Percentiles rank a stretch among this genome's conserved stretches.
Conservation (phyloP, 2,329 filamentous ascomycete species). For the Cladophialophora yegresii region DNA sequence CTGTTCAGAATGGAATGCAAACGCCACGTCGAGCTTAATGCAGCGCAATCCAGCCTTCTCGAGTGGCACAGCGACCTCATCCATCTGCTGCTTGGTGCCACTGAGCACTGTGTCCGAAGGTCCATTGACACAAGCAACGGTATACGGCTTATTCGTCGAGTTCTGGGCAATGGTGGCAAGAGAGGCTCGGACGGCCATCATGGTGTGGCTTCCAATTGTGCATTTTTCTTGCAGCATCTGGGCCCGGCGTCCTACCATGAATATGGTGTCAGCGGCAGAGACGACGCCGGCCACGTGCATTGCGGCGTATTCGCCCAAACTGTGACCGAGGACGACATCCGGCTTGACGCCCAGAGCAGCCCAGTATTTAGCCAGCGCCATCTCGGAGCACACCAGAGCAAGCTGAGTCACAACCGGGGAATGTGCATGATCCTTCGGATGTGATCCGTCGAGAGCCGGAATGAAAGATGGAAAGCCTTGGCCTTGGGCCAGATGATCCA, state of each 20-base stretch:
- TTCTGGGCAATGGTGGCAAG: constrained; percentile 32
- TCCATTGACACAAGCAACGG: constrained; percentile 76
- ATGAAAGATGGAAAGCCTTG: constrained; percentile 41
- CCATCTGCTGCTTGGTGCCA: constrained; percentile 61
- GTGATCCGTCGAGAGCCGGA: constrained; percentile 28
- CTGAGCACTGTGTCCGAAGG: constrained; percentile 74
- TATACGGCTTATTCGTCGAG: background rate
- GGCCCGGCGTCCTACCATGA: constrained; percentile 41
- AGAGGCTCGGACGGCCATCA: constrained; percentile 43
- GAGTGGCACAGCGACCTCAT: constrained; percentile 55
- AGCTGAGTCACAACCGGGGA: constrained; percentile 41
- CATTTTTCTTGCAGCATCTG: constrained; percentile 40
- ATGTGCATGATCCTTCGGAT: constrained; percentile 15
- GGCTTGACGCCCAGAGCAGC: constrained; percentile 43
- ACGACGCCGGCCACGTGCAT: constrained; percentile 24
- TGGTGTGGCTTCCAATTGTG: constrained; percentile 40
- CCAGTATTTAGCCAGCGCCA: constrained; percentile 44
- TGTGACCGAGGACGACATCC: constrained; percentile 35
- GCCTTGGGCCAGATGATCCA: constrained; percentile 38
- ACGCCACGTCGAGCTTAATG: constrained; percentile 65
- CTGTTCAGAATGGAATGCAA: constrained; percentile 67
- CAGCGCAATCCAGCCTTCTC: constrained; percentile 60
- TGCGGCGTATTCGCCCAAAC: constrained; percentile 30
- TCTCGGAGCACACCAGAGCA: constrained; percentile 44
- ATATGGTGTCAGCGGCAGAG: constrained; percentile 37